Conservation (phyloP, 2,329 filamentous ascomycete genomes). For the Apiospora sp. region DNA sequence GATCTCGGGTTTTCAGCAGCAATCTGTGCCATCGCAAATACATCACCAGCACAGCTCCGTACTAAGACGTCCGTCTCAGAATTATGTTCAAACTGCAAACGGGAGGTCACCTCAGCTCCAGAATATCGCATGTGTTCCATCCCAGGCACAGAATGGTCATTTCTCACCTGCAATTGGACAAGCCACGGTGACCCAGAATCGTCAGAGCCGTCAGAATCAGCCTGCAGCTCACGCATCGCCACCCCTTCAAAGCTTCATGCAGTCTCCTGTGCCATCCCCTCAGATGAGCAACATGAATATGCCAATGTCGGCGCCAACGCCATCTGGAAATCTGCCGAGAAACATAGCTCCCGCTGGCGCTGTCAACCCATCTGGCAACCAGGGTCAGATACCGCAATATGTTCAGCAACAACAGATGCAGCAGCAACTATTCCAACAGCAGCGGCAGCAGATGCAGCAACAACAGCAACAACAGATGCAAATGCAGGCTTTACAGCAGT, state of each 20-base stretch:
- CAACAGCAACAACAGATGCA: constrained; percentile 25
- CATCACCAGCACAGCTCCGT: neutral
- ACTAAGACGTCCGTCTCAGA: constrained; percentile 26
- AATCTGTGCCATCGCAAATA: neutral
- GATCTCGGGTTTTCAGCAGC: neutral
- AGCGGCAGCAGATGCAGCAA: constrained; percentile 23
- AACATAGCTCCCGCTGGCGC: neutral
- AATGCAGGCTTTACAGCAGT: neutral
- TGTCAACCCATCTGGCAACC: neutral
- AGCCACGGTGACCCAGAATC: neutral
- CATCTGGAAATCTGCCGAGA: neutral
- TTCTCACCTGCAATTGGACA: neutral
- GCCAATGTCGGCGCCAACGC: neutral
- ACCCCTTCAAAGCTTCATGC: neutral
- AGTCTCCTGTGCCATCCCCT: neutral
- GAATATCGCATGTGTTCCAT: neutral
- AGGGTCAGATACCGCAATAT: constrained; percentile 29
- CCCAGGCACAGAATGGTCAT: neutral
- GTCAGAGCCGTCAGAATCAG: neutral
- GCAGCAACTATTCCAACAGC: constrained; percentile 18
- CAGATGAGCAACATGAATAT: neutral
- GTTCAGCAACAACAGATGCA: constrained; percentile 26
- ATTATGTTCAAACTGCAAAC: constrained; percentile 9
- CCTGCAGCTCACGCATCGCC: neutral
- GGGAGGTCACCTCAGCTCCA: constrained; percentile 26